A percentile compares a stretch with the other conserved stretches of the same genome.
These are phyloP conservation scores for Citrus maxima DNA, from an alignment of 345 rosid genomes.

Conservation along the genomic window DNA sequence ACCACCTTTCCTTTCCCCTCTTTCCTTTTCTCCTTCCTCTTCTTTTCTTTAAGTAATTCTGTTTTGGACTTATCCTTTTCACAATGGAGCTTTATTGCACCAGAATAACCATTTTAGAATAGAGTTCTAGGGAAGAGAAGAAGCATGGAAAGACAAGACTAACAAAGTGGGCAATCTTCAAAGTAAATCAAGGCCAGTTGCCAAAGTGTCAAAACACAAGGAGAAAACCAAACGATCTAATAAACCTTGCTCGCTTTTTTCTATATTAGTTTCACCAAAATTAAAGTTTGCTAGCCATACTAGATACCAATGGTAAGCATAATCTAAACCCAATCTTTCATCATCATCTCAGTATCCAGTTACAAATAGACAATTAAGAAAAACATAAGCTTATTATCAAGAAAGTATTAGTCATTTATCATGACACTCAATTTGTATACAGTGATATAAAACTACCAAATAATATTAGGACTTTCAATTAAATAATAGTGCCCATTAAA, in stretches of 20 bases:
- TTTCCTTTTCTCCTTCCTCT: conserved; percentile 24
- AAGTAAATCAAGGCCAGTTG: neutral
- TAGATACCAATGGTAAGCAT: neutral
- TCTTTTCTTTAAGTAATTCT: conserved; percentile 25
- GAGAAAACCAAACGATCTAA: neutral
- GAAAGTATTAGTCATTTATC: neutral
- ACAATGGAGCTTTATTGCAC: conserved; percentile 46
- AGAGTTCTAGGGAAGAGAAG: conserved; percentile 9
- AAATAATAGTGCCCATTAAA: no score
- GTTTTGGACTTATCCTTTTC: conserved; percentile 35
- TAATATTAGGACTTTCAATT: no score
- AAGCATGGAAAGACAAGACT: neutral
- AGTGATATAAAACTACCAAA: neutral
- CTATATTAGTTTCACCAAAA: neutral
- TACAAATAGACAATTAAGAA: neutral
- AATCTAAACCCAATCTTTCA: neutral
- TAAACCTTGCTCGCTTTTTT: neutral
- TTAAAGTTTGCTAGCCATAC: neutral
- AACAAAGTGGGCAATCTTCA: neutral
- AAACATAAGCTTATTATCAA: neutral
- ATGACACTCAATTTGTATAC: neutral
- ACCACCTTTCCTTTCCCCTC: conserved; percentile 23
- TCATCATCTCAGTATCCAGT: neutral
- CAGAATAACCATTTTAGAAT: conserved; percentile 43
- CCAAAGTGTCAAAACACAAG: neutral